Conservation (phyloP, 139 green algal species). For the Chlorella sp. region DNA sequence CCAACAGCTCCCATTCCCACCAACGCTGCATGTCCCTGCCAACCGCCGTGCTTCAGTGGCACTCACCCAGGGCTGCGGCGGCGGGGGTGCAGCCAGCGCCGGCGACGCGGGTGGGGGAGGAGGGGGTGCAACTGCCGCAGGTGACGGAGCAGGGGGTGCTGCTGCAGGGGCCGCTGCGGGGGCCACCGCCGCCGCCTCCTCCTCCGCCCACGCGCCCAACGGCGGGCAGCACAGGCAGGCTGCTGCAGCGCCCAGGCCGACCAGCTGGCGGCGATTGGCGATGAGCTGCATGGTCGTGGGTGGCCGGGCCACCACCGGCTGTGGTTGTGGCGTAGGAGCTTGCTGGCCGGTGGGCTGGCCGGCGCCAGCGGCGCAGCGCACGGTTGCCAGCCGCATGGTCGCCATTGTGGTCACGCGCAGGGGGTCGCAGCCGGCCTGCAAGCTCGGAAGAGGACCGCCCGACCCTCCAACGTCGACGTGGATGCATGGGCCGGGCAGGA, state of each 20-base stretch:
- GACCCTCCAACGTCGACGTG: no score
- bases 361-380: background rate
- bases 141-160: background rate
- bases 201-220: constrained; percentile 14
- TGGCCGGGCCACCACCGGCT: background rate
- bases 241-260: constrained; percentile 6
- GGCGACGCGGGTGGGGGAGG: background rate
- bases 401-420: no score
- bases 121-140: background rate
- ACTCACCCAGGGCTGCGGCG: constrained; percentile 6
- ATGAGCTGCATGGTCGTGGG: background rate
- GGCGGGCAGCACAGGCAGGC: constrained; percentile 32
- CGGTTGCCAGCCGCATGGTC: constrained; percentile 7
- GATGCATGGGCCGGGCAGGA: no score
- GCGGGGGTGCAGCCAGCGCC: constrained; percentile 1
- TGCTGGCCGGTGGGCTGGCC: background rate
- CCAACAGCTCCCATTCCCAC: no score
- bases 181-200: background rate
- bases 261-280: background rate
- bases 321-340: constrained; percentile 1
- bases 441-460: background rate
- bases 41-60: no score
- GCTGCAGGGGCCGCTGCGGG: background rate
- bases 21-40: no score
- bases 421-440: background rate